phyloP scores from a whole-genome alignment of 352 stramenopile species.

The Phytophthora pistaciae region DNA sequence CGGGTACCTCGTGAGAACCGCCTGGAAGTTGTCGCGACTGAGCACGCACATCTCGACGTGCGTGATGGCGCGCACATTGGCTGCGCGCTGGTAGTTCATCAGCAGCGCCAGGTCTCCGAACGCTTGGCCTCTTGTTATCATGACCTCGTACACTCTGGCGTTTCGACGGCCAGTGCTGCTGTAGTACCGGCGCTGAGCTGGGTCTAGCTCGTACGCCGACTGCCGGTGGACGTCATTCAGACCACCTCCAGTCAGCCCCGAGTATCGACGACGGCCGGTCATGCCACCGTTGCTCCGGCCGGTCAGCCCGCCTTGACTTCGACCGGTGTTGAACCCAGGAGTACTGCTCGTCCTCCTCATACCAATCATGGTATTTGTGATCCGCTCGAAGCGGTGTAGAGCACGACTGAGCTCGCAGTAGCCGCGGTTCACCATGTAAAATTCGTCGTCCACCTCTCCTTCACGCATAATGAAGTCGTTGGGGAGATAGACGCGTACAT shows the following conservation, averaged over 20 bases:
- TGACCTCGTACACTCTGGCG: constrained; percentile 11
- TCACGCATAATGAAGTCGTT: constrained; percentile 79
- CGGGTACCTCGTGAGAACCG: constrained; percentile 44
- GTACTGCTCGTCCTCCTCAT: background rate
- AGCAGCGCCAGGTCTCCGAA: constrained; percentile 67
- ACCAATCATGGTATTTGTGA: constrained; percentile 21
- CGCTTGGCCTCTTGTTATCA: constrained; percentile 38
- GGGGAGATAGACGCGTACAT: constrained; percentile 73
- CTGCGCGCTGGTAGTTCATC: constrained; percentile 61
- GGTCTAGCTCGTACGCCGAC: constrained; percentile 32
- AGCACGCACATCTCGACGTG: constrained; percentile 69
- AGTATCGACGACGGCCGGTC: background rate
- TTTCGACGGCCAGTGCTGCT: constrained; percentile 8
- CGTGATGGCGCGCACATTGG: constrained; percentile 52
- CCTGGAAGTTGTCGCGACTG: constrained; percentile 46
- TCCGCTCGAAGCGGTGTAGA: constrained; percentile 39
- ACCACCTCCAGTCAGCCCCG: background rate
- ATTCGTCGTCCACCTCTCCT: constrained; percentile 66
- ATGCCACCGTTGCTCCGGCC: constrained; percentile 6
- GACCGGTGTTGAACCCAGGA: constrained; percentile 8
- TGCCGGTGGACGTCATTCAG: constrained; percentile 21
- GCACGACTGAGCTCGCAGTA: constrained; percentile 54
- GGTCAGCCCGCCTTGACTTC: constrained; percentile 21
- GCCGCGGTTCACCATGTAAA: constrained; percentile 79
- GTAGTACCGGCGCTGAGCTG: constrained; percentile 28